A percentile compares a stretch with the other conserved stretches of the same genome.
phyloP scores from a whole-genome alignment of 371 early-diverging fungal genomes.

The Saksenaea oblongispora region DNA sequence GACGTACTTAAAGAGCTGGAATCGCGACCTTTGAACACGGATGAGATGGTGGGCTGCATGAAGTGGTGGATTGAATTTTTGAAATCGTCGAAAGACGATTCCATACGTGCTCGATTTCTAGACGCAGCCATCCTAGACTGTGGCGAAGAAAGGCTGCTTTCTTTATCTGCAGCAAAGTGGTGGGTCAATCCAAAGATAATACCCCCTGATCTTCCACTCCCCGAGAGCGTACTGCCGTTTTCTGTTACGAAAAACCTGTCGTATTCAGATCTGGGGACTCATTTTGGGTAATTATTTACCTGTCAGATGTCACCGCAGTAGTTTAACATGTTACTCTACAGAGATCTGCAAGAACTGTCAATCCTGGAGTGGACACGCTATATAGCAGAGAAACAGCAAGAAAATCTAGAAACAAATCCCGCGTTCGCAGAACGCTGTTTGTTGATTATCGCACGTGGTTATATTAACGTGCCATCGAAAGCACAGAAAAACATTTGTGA shows the following conservation, averaged over 20 bases:
- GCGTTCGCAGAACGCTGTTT: conserved; percentile 71
- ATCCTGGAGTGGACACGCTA: conserved; percentile 66
- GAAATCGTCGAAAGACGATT: conserved; percentile 16
- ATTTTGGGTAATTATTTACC: conserved; percentile 45
- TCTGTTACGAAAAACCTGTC: conserved; percentile 64
- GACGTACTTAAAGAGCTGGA: conserved; percentile 75
- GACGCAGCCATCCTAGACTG: conserved; percentile 42
- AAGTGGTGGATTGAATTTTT: conserved; percentile 75
- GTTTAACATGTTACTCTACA: conserved; percentile 13
- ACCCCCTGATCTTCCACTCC: conserved; percentile 64
- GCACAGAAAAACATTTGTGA: conserved; percentile 50
- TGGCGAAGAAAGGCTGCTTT: conserved; percentile 42
- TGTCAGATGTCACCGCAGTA: background rate
- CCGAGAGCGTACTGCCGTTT: conserved; percentile 63
- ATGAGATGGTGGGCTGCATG: conserved; percentile 72
- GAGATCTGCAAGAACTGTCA: conserved; percentile 60
- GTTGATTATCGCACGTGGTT: conserved; percentile 55
- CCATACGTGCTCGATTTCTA: conserved; percentile 21
- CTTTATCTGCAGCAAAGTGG: conserved; percentile 46
- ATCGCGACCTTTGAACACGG: conserved; percentile 47
- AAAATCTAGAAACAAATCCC: conserved; percentile 50
- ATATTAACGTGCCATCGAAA: conserved; percentile 35
- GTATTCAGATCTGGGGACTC: conserved; percentile 52
- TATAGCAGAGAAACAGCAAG: conserved; percentile 41
- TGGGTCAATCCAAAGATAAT: conserved; percentile 64